These are phyloP conservation scores for Rosa lucieae DNA, from an alignment of 306 rosid species.

Conservation along the genomic window DNA sequence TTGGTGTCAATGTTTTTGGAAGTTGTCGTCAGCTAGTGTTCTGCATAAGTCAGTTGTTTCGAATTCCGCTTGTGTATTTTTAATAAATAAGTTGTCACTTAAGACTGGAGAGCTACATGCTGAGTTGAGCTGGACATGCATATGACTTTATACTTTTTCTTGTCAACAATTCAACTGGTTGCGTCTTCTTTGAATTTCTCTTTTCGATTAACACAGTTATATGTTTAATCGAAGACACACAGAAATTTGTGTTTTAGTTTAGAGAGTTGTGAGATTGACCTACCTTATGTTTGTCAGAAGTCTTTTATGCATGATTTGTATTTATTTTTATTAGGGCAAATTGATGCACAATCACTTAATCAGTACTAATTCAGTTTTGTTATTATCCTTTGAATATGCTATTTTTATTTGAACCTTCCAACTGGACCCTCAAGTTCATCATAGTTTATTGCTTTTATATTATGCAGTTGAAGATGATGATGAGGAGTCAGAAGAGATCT, in stretches of 20 bases:
- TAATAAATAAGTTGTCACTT: not conserved
- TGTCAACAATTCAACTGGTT: not conserved
- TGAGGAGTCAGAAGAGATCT: constrained; percentile 63
- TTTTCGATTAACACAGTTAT: not conserved
- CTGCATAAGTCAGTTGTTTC: not conserved
- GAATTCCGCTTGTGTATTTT: not conserved
- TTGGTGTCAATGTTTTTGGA: not conserved
- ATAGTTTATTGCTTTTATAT: constrained; percentile 28
- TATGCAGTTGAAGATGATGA: constrained; percentile 43
- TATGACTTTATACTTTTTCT: not conserved
- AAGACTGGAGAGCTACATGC: not conserved
- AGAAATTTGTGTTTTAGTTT: not conserved
- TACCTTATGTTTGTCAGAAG: no score
- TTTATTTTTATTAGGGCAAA: not conserved
- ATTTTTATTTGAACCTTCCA: constrained; percentile 3
- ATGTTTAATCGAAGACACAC: not conserved
- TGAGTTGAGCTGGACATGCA: not conserved
- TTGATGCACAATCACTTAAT: not conserved
- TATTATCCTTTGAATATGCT: not conserved
- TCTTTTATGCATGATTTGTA: no score
- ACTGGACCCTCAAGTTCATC: not conserved
- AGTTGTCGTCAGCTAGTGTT: constrained; percentile 1
- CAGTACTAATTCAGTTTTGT: not conserved
- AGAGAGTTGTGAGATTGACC: not conserved
- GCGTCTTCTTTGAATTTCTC: not conserved